These are phyloP conservation scores for Adansonia gregorii DNA, from an alignment of 441 rosid species.

Conservation along the genomic window DNA sequence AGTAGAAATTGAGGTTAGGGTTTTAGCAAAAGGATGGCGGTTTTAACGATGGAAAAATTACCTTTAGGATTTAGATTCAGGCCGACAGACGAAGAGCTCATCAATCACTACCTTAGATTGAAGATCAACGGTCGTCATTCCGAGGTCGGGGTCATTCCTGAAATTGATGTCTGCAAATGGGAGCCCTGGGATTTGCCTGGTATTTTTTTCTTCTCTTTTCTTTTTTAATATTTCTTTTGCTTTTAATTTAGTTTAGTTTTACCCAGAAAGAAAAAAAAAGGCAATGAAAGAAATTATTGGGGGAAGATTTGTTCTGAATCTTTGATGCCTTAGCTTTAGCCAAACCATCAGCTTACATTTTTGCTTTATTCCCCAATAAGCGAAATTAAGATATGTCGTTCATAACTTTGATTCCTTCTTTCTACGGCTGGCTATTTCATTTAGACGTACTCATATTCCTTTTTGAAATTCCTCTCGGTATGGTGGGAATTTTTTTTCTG, in stretches of 20 bases:
- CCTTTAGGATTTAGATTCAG: constrained; percentile 86
- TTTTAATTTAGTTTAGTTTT: background rate
- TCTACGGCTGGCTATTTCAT: constrained; percentile 14
- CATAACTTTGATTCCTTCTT: constrained; percentile 9
- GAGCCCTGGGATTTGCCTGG: constrained; percentile 97
- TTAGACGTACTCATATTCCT: background rate
- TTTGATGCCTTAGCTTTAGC: constrained; percentile 30
- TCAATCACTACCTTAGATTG: constrained; percentile 73
- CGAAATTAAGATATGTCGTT: background rate
- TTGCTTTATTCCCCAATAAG: constrained; percentile 25
- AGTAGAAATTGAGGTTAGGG: background rate
- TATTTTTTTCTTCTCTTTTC: constrained; percentile 19
- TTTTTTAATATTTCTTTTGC: background rate
- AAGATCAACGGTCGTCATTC: constrained; percentile 85
- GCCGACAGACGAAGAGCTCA: constrained; percentile 89
- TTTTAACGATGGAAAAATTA: constrained; percentile 53
- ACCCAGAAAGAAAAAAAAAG: background rate
- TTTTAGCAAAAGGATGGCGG: constrained; percentile 34
- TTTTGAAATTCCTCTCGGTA: constrained; percentile 6
- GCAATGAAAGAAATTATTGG: background rate
- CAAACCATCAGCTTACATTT: constrained; percentile 3
- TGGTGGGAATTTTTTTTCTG: background rate
- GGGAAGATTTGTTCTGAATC: constrained; percentile 29
- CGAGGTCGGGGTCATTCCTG: constrained; percentile 71
- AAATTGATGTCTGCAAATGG: constrained; percentile 88